These are phyloP conservation scores for Talaromyces sp. DNA, from an alignment of 2,329 filamentous ascomycete genomes.

Conservation along the genomic window DNA sequence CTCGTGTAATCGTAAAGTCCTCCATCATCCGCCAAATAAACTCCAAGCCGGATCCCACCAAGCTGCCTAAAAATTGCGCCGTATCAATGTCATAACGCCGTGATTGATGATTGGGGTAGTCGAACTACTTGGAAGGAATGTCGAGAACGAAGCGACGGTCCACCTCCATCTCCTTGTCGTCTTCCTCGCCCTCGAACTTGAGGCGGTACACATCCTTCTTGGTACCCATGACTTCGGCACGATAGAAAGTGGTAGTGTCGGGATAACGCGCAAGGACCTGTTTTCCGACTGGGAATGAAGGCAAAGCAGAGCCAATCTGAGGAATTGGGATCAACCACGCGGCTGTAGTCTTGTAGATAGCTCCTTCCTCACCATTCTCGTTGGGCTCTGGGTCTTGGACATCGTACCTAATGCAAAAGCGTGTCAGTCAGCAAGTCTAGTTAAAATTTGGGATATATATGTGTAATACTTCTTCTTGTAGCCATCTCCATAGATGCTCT, in stretches of 20 bases:
- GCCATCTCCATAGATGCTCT: conserved; percentile 70
- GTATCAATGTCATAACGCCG: not conserved
- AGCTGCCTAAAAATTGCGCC: conserved; percentile 11
- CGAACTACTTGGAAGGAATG: conserved; percentile 53
- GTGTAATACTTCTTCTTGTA: conserved; percentile 59
- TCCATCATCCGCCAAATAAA: conserved; percentile 1
- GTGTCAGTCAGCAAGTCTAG: not conserved
- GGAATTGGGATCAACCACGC: conserved; percentile 77
- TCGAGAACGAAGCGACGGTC: conserved; percentile 75
- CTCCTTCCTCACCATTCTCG: conserved; percentile 61
- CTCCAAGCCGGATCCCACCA: conserved; percentile 6
- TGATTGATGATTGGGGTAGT: not conserved
- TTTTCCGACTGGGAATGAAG: conserved; percentile 64
- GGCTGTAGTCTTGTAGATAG: conserved; percentile 66
- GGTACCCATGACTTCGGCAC: conserved; percentile 74
- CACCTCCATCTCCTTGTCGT: conserved; percentile 71
- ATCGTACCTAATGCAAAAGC: conserved; percentile 58
- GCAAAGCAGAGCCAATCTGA: conserved; percentile 56
- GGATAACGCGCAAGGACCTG: conserved; percentile 77
- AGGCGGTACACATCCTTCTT: conserved; percentile 56
- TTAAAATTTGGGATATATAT: not conserved
- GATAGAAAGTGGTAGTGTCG: conserved; percentile 81
- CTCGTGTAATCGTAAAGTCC: not conserved
- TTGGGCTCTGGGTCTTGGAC: conserved; percentile 79
- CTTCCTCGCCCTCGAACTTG: conserved; percentile 76